Conservation (phyloP, 1,284 basidiomycete genomes). For the Pseudozyma sp. region DNA sequence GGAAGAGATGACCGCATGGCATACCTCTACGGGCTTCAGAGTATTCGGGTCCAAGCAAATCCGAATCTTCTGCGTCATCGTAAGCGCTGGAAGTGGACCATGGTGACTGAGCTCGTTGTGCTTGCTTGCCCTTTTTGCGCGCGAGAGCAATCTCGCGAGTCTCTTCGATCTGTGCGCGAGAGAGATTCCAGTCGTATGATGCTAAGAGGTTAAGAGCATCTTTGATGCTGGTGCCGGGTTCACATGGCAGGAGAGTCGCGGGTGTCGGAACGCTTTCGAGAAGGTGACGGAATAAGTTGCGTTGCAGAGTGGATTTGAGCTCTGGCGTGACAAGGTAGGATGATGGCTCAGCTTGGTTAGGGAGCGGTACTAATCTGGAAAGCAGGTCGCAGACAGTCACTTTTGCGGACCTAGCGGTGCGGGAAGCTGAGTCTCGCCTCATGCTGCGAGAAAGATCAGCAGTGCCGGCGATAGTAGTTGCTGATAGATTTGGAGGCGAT, state of each 20-base stretch:
- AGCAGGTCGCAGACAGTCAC: conserved; percentile 39
- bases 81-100: conserved; percentile 37
- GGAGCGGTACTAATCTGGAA: conserved; percentile 36
- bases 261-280: conserved; percentile 39
- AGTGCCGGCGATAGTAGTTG: too few species aligned
- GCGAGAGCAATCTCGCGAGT: conserved; percentile 39
- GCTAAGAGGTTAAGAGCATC: conserved; percentile 47
- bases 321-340: conserved; percentile 36
- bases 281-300: conserved; percentile 36
- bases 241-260: conserved; percentile 44
- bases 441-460: conserved; percentile 6
- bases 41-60: conserved; percentile 60
- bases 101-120: conserved; percentile 36
- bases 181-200: conserved; percentile 51
- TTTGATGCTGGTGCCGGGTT: conserved; percentile 32
- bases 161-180: conserved; percentile 56
- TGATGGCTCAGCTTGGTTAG: conserved; percentile 21
- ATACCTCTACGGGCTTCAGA: conserved; percentile 62
- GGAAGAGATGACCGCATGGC: conserved; percentile 69
- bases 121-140: conserved; percentile 52
- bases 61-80: conserved; percentile 39
- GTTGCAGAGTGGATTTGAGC: conserved; percentile 21
- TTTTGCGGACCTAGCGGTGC: conserved; percentile 23
- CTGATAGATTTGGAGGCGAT: not conserved
- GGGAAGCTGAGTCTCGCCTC: conserved; percentile 23